phyloP scores from a whole-genome alignment of 441 rosid genomes.

The Eruca vesicaria region DNA sequence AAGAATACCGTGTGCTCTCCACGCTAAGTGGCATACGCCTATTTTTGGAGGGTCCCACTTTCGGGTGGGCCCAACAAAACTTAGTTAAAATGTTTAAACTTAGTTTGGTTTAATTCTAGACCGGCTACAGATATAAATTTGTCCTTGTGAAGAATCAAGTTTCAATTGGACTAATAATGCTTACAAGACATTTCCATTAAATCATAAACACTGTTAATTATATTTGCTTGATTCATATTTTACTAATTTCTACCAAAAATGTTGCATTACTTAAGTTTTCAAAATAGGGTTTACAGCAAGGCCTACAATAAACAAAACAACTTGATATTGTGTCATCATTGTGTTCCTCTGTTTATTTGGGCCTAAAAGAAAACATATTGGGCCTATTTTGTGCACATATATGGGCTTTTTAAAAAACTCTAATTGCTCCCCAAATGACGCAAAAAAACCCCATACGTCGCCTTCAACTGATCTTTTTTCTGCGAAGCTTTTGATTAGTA shows the following conservation, averaged over 20 bases:
- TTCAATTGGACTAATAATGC: no score
- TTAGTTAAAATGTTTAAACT: not conserved
- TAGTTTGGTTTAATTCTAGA: not conserved
- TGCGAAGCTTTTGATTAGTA: no score
- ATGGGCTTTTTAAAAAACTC: not conserved
- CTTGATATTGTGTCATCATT: no score
- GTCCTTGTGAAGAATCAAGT: not conserved
- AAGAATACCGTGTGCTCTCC: conserved; percentile 58
- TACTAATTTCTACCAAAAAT: not conserved
- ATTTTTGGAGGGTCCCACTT: conserved; percentile 23
- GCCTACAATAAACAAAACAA: not conserved
- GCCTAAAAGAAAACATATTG: not conserved
- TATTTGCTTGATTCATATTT: no score
- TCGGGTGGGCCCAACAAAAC: not conserved
- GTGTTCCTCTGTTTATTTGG: not conserved
- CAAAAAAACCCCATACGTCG: no score
- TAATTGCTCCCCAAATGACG: no score
- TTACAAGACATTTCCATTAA: no score
- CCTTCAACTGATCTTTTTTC: no score
- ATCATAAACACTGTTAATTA: no score
- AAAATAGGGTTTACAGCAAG: not conserved
- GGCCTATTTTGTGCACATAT: not conserved
- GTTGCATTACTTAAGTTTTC: not conserved
- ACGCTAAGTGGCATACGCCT: conserved; percentile 24
- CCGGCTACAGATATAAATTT: not conserved